Base-by-base conservation (phyloP, 2,329 filamentous ascomycete genomes). In the Monosporascus sp. region DNA sequence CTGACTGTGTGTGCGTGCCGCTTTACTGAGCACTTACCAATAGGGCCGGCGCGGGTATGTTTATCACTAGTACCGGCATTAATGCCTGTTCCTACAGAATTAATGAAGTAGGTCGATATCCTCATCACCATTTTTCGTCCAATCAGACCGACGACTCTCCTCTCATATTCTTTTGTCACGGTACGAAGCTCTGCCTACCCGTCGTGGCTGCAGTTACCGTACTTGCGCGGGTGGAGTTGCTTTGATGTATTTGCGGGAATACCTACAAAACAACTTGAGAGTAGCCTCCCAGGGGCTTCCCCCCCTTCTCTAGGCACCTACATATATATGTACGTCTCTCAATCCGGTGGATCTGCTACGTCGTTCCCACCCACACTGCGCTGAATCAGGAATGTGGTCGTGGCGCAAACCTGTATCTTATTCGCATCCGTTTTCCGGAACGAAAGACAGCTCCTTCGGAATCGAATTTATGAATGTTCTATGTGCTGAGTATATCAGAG, bases 381-480 rank as follows among this genome's bases (percentile, higher is more conserved):
- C 63, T 61, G 59, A 65, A 65, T 67, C 64, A 60, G 64, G 64
- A 65, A 67, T 67, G 64, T 65, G 63, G 60, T 64, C 58, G 61
- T 46, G 43, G 20, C 43, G 43, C 14, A n/a, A 43, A 46, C 20
- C 14, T 46, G 43, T 31, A 31, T 26, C 43, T 7, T 9, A 35
- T 46, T 27, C n/a, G 22, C 43, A 58, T 60, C 53, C 58, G 55
- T 57, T 61, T 54, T 63, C 50, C 55, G 51, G 41, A 48, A 37
- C 59, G 51, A 57, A 48, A 54, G 54, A 58, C 50, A 24, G 17
- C 37, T 27, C 31, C 17, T 44, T 19, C 8, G 19, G 37, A 53
- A 55, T 56, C 59, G 54, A 52, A 60, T 47, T 16, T 46, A 53
- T 59, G 45, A 49, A 50, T 14, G 11, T 35, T 35, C 11, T 14